Evolutionary conservation across 2,329 filamentous ascomycete genomes (phyloP).

Genomic region (Ceratocystis ficicola): DNA sequence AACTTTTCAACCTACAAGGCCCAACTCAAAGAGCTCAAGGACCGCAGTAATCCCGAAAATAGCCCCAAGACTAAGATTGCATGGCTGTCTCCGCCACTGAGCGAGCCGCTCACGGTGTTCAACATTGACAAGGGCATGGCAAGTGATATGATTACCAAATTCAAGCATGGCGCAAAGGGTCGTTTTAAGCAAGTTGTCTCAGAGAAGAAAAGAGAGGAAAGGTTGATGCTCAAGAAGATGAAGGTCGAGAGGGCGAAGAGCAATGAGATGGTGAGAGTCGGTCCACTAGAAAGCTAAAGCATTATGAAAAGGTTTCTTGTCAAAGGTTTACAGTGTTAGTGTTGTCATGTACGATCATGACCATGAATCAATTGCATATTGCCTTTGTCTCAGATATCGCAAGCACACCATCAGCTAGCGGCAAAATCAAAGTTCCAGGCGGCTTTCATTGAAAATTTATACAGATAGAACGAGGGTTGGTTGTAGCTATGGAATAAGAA

Average conservation of each 20-base stretch:
- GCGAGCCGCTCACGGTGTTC: conserved; percentile 39
- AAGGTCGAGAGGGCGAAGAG: conserved; percentile 32
- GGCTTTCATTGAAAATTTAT: no score
- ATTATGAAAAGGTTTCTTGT: not conserved
- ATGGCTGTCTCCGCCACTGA: not conserved
- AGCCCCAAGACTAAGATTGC: not conserved
- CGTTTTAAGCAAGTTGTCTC: conserved; percentile 44
- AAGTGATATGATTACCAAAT: conserved; percentile 81
- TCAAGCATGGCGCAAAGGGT: conserved; percentile 68
- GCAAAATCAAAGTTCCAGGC: no score
- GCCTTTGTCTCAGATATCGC: no score
- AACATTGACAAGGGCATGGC: conserved; percentile 69
- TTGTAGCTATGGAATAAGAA: not conserved
- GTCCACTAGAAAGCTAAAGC: conserved; percentile 32
- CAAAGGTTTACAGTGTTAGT: no score
- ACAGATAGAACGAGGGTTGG: no score
- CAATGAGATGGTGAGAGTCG: conserved; percentile 44
- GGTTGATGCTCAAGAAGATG: conserved; percentile 28
- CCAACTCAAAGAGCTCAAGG: conserved; percentile 38
- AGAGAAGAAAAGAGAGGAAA: conserved; percentile 38
- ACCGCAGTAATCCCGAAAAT: not conserved
- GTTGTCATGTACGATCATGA: no score
- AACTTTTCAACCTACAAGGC: conserved; percentile 26
- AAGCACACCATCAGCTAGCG: no score
- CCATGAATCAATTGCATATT: no score